A percentile compares a stretch with the other conserved stretches of the same genome.
phyloP scores from a whole-genome alignment of 2,329 filamentous ascomycete species.

The Ophiostoma perfectum region DNA sequence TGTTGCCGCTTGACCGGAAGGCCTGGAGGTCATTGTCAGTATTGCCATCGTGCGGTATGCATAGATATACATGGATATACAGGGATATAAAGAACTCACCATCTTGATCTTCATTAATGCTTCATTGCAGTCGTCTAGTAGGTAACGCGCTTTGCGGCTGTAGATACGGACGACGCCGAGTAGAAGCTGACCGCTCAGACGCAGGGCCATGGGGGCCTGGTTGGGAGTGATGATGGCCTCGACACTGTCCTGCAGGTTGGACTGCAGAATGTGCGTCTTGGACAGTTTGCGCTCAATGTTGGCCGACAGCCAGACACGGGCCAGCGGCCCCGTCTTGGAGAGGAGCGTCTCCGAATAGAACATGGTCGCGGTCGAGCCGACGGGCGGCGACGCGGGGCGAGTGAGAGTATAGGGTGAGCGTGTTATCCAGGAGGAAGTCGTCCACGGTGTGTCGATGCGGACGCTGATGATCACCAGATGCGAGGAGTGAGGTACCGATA shows the following conservation, averaged over 20 bases:
- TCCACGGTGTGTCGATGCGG: neutral
- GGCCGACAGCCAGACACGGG: constrained; percentile 95
- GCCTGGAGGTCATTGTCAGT: constrained; percentile 51
- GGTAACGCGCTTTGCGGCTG: constrained; percentile 90
- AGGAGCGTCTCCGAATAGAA: constrained; percentile 96
- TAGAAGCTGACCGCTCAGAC: constrained; percentile 87
- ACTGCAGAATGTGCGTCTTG: constrained; percentile 91
- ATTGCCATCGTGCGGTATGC: constrained; percentile 32
- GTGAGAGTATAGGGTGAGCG: neutral
- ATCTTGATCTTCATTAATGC: constrained; percentile 97
- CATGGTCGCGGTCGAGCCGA: constrained; percentile 50
- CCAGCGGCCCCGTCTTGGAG: constrained; percentile 93
- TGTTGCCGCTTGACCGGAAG: constrained; percentile 89
- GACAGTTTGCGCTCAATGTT: constrained; percentile 98
- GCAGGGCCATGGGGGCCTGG: constrained; percentile 90
- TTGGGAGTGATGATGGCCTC: constrained; percentile 89
- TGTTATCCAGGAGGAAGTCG: neutral
- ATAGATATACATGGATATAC: neutral
- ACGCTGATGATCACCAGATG: constrained; percentile 5
- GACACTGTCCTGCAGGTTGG: constrained; percentile 90
- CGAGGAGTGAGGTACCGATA: neutral
- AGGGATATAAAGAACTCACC: constrained; percentile 50
- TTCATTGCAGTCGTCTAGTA: constrained; percentile 96
- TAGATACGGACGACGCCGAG: constrained; percentile 97
- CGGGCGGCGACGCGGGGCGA: neutral